Evolutionary conservation across 1,284 basidiomycete genomes (phyloP).

Genomic region (Rhodotorula sp.): DNA sequence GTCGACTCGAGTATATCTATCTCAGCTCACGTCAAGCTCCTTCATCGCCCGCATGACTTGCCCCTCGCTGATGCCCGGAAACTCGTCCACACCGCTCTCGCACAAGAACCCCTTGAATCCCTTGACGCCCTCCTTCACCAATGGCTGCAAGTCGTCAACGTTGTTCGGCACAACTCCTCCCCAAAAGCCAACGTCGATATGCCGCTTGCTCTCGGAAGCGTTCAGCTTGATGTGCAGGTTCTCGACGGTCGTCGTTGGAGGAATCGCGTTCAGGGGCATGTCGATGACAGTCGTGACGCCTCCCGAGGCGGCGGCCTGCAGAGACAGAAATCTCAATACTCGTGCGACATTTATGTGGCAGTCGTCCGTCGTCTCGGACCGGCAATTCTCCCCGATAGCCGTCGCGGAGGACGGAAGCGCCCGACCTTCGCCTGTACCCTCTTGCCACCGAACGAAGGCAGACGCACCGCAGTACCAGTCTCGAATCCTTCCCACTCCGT

Average conservation of each 20-base stretch:
- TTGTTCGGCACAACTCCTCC: conserved; percentile 89
- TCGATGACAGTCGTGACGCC: conserved; percentile 89
- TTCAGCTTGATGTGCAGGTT: conserved; percentile 68
- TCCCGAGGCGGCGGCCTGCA: conserved; percentile 74
- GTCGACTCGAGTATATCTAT: conserved; percentile 1
- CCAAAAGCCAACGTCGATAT: conserved; percentile 89
- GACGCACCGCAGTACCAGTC: conserved; percentile 64
- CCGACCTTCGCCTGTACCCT: no score
- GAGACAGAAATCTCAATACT: no score
- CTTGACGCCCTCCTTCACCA: conserved; percentile 74
- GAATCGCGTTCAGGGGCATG: conserved; percentile 94
- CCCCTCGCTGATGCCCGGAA: conserved; percentile 73
- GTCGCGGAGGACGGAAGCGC: background rate
- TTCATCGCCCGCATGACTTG: conserved; percentile 71
- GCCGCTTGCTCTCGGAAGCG: conserved; percentile 70
- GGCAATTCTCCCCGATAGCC: background rate
- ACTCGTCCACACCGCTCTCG: conserved; percentile 90
- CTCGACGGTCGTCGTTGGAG: conserved; percentile 79
- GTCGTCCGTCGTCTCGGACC: background rate
- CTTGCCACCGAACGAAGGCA: background rate
- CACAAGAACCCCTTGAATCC: conserved; percentile 96
- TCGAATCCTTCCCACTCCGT: conserved; percentile 92
- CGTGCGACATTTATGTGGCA: no score
- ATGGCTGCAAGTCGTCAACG: conserved; percentile 62
- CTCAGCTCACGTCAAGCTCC: conserved; percentile 60